These are phyloP conservation scores for Sclerotinia sclerotiorum DNA, from an alignment of 2,329 filamentous ascomycete species.

Conservation along the genomic window DNA sequence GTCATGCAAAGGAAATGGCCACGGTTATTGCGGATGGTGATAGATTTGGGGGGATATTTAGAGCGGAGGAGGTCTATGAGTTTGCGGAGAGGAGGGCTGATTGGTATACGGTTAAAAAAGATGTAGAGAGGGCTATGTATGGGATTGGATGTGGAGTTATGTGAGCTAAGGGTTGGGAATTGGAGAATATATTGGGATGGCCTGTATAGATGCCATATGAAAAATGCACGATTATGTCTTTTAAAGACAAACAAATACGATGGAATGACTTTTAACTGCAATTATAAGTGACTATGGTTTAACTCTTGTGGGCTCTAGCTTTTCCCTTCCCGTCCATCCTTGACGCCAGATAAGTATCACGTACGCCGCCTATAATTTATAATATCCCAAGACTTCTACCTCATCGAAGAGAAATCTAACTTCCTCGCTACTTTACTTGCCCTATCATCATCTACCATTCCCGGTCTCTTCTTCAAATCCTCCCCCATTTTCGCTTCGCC, in stretches of 20 bases:
- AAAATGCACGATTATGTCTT: slow-evolving; percentile 11
- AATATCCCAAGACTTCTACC: slow-evolving; percentile 22
- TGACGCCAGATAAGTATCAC: slow-evolving; percentile 16
- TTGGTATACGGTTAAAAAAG: slow-evolving; percentile 86
- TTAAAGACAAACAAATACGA: neutral
- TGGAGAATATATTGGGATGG: neutral
- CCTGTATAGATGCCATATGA: neutral
- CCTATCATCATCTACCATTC: slow-evolving; percentile 67
- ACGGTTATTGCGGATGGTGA: slow-evolving; percentile 90
- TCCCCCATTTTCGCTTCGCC: slow-evolving; percentile 75
- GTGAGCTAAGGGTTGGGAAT: neutral
- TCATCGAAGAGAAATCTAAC: slow-evolving; percentile 40
- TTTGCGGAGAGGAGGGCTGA: slow-evolving; percentile 92
- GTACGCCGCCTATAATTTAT: slow-evolving; percentile 1
- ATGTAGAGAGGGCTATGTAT: slow-evolving; percentile 96
- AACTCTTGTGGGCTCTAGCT: neutral
- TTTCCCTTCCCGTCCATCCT: slow-evolving; percentile 1
- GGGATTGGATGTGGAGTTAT: slow-evolving; percentile 76
- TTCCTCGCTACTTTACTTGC: slow-evolving; percentile 56
- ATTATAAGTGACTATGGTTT: slow-evolving; percentile 1
- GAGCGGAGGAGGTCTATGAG: slow-evolving; percentile 95
- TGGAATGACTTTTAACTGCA: slow-evolving; percentile 3
- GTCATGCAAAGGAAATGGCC: slow-evolving; percentile 90
- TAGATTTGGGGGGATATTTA: slow-evolving; percentile 87
- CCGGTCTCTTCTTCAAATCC: slow-evolving; percentile 62